A percentile compares a stretch with the other conserved stretches of the same genome.
Evolutionary conservation across 176 grass and related monocot genomes (phyloP).

Genomic region (Juncus inflexus): DNA sequence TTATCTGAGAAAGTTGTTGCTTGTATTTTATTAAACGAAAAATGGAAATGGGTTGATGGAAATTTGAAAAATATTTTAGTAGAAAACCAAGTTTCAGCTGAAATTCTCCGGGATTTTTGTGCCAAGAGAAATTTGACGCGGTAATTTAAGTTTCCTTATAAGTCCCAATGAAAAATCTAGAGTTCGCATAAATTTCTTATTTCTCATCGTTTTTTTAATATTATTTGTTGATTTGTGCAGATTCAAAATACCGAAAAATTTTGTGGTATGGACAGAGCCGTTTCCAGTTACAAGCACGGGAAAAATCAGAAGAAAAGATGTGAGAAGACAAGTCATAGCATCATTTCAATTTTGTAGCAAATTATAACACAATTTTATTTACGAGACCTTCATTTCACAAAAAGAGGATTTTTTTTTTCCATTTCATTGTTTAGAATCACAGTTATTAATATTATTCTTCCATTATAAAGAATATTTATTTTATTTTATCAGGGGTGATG

Average conservation of each 20-base stretch:
- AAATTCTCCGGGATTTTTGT: conserved; percentile 50
- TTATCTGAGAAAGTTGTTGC: conserved; percentile 74
- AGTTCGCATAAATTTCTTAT: no score
- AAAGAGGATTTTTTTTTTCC: background rate
- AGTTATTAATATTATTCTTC: no score
- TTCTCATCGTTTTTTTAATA: no score
- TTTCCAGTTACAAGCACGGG: conserved; percentile 81
- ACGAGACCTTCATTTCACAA: background rate
- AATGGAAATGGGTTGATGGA: conserved; percentile 62
- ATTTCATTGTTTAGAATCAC: no score
- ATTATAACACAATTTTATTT: conserved; percentile 27
- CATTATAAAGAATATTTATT: background rate
- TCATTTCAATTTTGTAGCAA: conserved; percentile 48
- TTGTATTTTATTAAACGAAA: conserved; percentile 52
- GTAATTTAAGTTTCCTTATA: conserved; percentile 23
- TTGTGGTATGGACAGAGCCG: conserved; percentile 42
- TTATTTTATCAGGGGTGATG: conserved; percentile 1
- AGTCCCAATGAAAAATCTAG: background rate
- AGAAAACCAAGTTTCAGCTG: conserved; percentile 40
- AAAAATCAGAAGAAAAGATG: conserved; percentile 69
- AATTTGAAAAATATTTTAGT: conserved; percentile 17
- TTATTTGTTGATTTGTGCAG: conserved; percentile 33
- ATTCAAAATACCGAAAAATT: conserved; percentile 78
- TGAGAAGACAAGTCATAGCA: conserved; percentile 51
- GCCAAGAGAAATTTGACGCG: conserved; percentile 55